Conservation (phyloP, 768 basidiomycete genomes). For the Pleurotus tuber-regium region DNA sequence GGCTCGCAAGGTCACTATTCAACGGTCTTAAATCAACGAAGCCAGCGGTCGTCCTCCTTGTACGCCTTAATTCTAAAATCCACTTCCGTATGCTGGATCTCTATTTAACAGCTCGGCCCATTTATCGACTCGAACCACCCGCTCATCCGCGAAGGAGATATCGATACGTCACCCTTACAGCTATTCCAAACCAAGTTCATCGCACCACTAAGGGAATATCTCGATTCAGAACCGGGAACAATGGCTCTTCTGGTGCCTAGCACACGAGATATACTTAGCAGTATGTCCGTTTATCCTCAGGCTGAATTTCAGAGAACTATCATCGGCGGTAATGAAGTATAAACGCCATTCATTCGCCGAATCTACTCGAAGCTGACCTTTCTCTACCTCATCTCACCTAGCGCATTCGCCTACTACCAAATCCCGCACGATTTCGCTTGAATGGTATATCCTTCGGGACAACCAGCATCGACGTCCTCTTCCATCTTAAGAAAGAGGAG, state of each 20-base stretch:
- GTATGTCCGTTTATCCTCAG: slow-evolving; percentile 87
- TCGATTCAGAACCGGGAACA: slow-evolving; percentile 63
- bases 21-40: slow-evolving; percentile 57
- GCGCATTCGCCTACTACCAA: slow-evolving; percentile 81
- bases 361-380: background rate
- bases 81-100: slow-evolving; percentile 1
- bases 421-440: slow-evolving; percentile 82
- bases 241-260: slow-evolving; percentile 80
- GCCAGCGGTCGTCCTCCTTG: slow-evolving; percentile 79
- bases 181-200: slow-evolving; percentile 71
- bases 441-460: slow-evolving; percentile 80
- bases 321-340: slow-evolving; percentile 46
- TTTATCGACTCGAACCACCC: slow-evolving; percentile 83
- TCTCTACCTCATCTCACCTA: slow-evolving; percentile 26
- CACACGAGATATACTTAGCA: slow-evolving; percentile 74
- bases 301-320: slow-evolving; percentile 28
- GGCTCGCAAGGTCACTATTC: slow-evolving; percentile 64
- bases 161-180: slow-evolving; percentile 57
- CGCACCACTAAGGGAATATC: slow-evolving; percentile 50
- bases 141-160: slow-evolving; percentile 70
- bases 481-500: slow-evolving; percentile 87
- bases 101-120: slow-evolving; percentile 70
- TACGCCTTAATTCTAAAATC: slow-evolving; percentile 38
- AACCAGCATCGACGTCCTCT: slow-evolving; percentile 84
- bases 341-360: slow-evolving; percentile 21